Conservation (phyloP, 495 filamentous ascomycete genomes). For the Penicillium robsamsonii region DNA sequence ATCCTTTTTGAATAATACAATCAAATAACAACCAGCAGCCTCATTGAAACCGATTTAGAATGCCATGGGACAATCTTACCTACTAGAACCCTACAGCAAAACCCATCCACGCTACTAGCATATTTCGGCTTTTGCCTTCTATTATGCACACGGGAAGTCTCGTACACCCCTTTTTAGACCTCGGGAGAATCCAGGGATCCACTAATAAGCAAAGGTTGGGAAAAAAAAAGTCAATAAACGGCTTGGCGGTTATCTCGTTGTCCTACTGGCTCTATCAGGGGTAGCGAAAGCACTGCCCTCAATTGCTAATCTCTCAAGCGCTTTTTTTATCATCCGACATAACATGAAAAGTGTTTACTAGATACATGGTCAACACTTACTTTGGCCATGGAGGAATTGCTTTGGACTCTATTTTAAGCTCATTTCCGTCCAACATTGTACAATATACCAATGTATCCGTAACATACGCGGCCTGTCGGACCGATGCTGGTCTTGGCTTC, state of each 20-base stretch:
- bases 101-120: not conserved
- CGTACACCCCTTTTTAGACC: constrained; percentile 4
- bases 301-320: not conserved
- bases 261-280: not conserved
- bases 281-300: not conserved
- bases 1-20: not conserved
- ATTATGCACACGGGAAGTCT: constrained; percentile 1
- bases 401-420: not conserved
- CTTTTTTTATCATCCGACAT: not conserved
- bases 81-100: not conserved
- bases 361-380: not conserved
- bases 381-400: not conserved
- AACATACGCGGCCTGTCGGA: not conserved
- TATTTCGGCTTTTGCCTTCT: not conserved
- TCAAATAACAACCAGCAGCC: too few species aligned
- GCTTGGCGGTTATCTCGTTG: constrained; percentile 8
- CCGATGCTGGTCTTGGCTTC: not conserved
- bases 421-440: not conserved
- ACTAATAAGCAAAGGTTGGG: constrained; percentile 6
- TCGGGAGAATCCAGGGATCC: not conserved
- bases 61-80: not conserved
- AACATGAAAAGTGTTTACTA: not conserved
- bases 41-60: not conserved
- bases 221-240: not conserved
- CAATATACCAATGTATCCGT: not conserved